Base-by-base conservation (phyloP, 2,329 filamentous ascomycete genomes). In the Epichloe scottii region DNA sequence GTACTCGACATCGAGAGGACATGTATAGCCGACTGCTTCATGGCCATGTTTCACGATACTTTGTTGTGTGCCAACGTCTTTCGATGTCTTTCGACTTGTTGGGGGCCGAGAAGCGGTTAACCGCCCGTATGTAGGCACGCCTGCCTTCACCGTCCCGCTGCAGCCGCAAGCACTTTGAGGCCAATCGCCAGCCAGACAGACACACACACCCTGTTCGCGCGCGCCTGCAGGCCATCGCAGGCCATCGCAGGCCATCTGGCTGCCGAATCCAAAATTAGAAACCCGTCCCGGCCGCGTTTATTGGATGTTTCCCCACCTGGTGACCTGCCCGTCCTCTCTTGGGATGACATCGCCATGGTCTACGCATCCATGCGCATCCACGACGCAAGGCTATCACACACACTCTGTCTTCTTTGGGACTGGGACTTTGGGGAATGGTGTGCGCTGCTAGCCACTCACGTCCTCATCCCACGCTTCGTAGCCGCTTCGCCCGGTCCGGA, bases 241-340 rank as follows among this genome's bases (percentile, higher is more conserved):
- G 7, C 23, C 23, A 8, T 26, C 23, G 62, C 63, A 65, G 23
- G 51, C 49, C 50, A 46, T 43, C 38, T 47, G 42, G 38, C 43
- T 56, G 53, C 46, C 48, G 47, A 56, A 58, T 47, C 63, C 59
- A 68, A 66, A 66, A 66, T 65, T 70, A 70, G 62, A 62, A 60
- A 40, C 48, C 34, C 53, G 42, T 49, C 50, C 15, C 39, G 30
- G 44, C 35, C 4, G 15, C 5, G 35, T 40, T 65, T 53, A 71
- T 71, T 71, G 68, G 69, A 17, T 43, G 45, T 17, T 42, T 44
- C 34, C 30, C 19, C 21, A 30, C 30, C 30, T 30, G 30, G 8
- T 12, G 17, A 23, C 21, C 43, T 44, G 21, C 17, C 30, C 41
- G 11, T 52, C 41, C 39, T 33, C 15, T 26, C 21, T 34, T 49